A percentile compares a stretch with the other conserved stretches of the same genome.
Evolutionary conservation across 2,329 filamentous ascomycete genomes (phyloP).

Genomic region (Colletotrichum echinochloae): DNA sequence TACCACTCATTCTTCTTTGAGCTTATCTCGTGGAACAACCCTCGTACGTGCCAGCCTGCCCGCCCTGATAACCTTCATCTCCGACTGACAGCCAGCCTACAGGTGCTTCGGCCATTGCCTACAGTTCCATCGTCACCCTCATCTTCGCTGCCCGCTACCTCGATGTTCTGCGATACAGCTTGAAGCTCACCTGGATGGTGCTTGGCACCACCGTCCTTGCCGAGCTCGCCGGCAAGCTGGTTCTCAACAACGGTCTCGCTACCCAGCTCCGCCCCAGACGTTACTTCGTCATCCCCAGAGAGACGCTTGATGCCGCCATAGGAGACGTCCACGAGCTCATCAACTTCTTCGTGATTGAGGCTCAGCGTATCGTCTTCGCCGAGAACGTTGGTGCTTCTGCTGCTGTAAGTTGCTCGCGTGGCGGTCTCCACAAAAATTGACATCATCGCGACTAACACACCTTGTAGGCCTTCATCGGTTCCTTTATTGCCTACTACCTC

Average conservation of each 20-base stretch:
- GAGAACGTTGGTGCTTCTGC: conserved; percentile 73
- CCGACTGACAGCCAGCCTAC: conserved; percentile 35
- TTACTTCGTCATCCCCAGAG: conserved; percentile 75
- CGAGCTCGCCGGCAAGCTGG: conserved; percentile 70
- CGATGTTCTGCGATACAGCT: conserved; percentile 72
- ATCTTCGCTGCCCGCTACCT: conserved; percentile 76
- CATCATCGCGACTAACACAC: conserved; percentile 22
- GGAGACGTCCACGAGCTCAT: conserved; percentile 75
- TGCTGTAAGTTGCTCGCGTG: conserved; percentile 60
- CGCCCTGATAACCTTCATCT: neutral
- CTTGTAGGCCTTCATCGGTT: conserved; percentile 66
- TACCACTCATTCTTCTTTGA: conserved; percentile 79
- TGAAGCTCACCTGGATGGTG: conserved; percentile 74
- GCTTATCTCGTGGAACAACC: conserved; percentile 77
- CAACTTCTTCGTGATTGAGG: conserved; percentile 80
- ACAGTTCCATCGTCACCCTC: conserved; percentile 65
- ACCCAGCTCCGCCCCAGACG: conserved; percentile 75
- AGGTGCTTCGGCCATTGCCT: conserved; percentile 76
- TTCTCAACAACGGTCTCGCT: conserved; percentile 71
- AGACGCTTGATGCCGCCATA: conserved; percentile 70
- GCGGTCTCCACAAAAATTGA: conserved; percentile 30
- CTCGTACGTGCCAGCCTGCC: conserved; percentile 61
- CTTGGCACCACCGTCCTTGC: conserved; percentile 70
- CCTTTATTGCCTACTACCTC: conserved; percentile 75
- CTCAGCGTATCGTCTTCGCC: conserved; percentile 75